Evolutionary conservation across 2,329 filamentous ascomycete genomes (phyloP).

Genomic region (Fusarium sp.): DNA sequence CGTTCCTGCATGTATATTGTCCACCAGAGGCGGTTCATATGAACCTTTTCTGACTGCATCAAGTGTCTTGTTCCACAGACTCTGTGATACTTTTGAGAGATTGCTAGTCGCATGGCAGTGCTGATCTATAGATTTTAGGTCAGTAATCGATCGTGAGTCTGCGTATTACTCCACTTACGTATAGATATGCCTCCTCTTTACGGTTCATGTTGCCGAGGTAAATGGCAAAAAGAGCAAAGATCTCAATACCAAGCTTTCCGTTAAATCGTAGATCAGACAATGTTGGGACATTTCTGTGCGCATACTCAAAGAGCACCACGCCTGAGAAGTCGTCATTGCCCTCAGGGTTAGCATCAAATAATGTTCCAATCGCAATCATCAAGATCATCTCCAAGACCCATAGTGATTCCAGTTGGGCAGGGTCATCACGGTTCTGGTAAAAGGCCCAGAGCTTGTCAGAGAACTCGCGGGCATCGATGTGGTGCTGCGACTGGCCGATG

Average conservation of each 20-base stretch:
- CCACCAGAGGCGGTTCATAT: constrained; percentile 51
- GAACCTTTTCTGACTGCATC: constrained; percentile 49
- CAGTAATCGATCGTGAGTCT: background rate
- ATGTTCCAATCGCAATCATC: constrained; percentile 46
- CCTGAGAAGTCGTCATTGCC: constrained; percentile 48
- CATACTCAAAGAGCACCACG: constrained; percentile 45
- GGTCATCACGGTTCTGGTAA: constrained; percentile 45
- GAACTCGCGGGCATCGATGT: constrained; percentile 48
- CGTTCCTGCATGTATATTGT: constrained; percentile 53
- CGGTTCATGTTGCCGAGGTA: constrained; percentile 48
- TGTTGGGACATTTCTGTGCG: constrained; percentile 49
- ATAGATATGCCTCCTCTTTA: constrained; percentile 49
- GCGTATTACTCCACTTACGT: constrained; percentile 20
- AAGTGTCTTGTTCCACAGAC: constrained; percentile 47
- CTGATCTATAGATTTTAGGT: constrained; percentile 40
- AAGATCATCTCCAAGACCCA: constrained; percentile 51
- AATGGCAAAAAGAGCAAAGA: constrained; percentile 48
- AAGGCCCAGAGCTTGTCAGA: constrained; percentile 50
- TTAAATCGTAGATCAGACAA: constrained; percentile 48
- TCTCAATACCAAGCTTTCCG: constrained; percentile 51
- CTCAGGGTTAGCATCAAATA: constrained; percentile 48
- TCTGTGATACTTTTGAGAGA: constrained; percentile 51
- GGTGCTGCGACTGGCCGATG: constrained; percentile 49
- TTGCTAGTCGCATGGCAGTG: constrained; percentile 49
- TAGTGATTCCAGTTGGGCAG: constrained; percentile 40